phyloP scores from a whole-genome alignment of 352 stramenopile species.

The Phytopythium chamaehyphon region DNA sequence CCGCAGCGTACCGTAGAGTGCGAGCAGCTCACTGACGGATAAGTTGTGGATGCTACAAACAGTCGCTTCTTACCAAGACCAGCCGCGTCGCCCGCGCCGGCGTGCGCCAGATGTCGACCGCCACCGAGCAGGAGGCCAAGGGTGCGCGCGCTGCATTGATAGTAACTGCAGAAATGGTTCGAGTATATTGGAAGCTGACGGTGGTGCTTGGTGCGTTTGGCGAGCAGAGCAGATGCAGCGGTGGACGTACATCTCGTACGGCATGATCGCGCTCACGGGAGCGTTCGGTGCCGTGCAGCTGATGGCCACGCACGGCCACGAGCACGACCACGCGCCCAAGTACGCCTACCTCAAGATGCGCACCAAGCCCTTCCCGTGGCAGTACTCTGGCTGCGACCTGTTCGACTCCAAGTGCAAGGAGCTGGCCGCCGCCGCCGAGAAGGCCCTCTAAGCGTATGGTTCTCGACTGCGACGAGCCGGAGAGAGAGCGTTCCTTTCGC shows the following conservation, averaged over 20 bases:
- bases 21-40: neutral
- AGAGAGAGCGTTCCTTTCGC: conserved; percentile 3
- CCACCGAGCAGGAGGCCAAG: conserved; percentile 80
- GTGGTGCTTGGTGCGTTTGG: neutral
- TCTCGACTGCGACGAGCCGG: neutral
- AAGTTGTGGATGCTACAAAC: neutral
- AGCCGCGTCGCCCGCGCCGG: conserved; percentile 49
- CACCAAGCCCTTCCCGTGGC: conserved; percentile 85
- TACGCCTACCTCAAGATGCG: conserved; percentile 86
- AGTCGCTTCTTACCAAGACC: conserved; percentile 69
- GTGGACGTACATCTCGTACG: conserved; percentile 85
- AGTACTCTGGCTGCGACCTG: conserved; percentile 76
- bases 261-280: conserved; percentile 64
- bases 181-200: conserved; percentile 7
- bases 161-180: neutral
- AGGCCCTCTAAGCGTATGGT: conserved; percentile 44
- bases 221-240: conserved; percentile 73
- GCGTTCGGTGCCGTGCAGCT: conserved; percentile 58
- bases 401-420: conserved; percentile 74
- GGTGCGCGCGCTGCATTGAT: conserved; percentile 25
- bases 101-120: conserved; percentile 74
- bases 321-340: conserved; percentile 51
- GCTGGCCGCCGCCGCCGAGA: conserved; percentile 53
- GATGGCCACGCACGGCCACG: conserved; percentile 54
- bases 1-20: no score